Evolutionary conservation across 2,329 filamentous ascomycete genomes (phyloP).

Genomic region (Arthrinium puccinioides): DNA sequence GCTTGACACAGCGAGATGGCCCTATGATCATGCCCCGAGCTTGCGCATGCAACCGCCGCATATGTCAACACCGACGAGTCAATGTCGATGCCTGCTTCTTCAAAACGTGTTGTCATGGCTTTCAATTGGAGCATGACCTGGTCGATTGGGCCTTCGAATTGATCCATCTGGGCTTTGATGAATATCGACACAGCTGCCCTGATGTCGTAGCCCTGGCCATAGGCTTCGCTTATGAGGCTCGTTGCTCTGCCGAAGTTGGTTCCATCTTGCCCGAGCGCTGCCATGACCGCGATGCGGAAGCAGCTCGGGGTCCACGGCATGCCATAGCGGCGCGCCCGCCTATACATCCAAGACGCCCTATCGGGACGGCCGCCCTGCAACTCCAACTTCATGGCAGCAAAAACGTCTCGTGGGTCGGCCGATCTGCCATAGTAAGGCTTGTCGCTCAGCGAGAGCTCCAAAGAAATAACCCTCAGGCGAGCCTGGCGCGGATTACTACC

Average conservation of each 20-base stretch:
- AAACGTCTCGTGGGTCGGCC: constrained; percentile 23
- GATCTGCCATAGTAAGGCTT: constrained; percentile 16
- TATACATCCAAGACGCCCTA: constrained; percentile 31
- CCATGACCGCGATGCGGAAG: constrained; percentile 40
- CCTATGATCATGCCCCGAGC: constrained; percentile 12
- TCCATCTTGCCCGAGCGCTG: constrained; percentile 27
- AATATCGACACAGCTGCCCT: constrained; percentile 22
- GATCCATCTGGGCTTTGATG: constrained; percentile 16
- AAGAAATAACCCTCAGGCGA: constrained; percentile 15
- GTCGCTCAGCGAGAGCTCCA: constrained; percentile 14
- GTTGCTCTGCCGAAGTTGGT: constrained; percentile 24
- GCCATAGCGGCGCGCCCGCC: constrained; percentile 22
- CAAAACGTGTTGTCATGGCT: constrained; percentile 17
- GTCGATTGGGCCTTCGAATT: constrained; percentile 11
- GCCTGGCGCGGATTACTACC: constrained; percentile 8
- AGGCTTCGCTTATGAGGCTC: constrained; percentile 30
- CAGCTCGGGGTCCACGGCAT: constrained; percentile 31
- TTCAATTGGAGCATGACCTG: constrained; percentile 17
- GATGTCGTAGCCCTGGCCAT: constrained; percentile 33
- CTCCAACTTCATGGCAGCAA: constrained; percentile 32
- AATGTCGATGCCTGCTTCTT: constrained; percentile 16
- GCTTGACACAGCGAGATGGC: constrained; percentile 19
- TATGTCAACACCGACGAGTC: constrained; percentile 15
- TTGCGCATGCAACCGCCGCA: constrained; percentile 15
- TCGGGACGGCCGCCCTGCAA: constrained; percentile 23